Percentiles rank a stretch among this genome's conserved stretches.
Conservation (phyloP, 495 filamentous ascomycete genomes). For the Podospora fimiseda region DNA sequence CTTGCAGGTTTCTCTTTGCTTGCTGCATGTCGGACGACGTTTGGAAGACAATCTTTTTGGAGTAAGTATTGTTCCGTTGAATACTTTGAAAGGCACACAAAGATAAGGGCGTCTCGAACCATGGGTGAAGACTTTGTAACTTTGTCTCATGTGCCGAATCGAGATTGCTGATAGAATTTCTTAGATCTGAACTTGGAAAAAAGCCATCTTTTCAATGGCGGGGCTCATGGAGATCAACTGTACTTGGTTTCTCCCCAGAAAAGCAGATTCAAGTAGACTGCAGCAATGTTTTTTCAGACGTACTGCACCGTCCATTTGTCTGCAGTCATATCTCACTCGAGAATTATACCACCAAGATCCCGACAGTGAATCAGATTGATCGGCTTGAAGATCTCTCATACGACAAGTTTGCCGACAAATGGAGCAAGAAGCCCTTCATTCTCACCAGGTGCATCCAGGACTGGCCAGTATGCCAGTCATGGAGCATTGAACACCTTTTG, state of each 20-base stretch:
- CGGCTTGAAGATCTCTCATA: slow-evolving; percentile 61
- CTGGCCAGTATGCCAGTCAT: slow-evolving; percentile 74
- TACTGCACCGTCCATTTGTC: slow-evolving; percentile 83
- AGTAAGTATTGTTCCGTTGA: slow-evolving; percentile 54
- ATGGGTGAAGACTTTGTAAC: neutral
- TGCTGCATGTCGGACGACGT: slow-evolving; percentile 80
- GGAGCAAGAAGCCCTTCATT: slow-evolving; percentile 82
- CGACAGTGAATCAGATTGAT: slow-evolving; percentile 62
- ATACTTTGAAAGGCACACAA: neutral
- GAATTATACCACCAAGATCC: slow-evolving; percentile 66
- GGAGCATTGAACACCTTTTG: slow-evolving; percentile 62
- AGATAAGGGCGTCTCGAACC: neutral
- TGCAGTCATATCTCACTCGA: slow-evolving; percentile 69
- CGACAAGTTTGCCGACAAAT: slow-evolving; percentile 65
- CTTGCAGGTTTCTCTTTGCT: slow-evolving; percentile 86
- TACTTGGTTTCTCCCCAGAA: slow-evolving; percentile 54
- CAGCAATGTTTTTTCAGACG: slow-evolving; percentile 80
- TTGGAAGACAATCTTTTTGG: slow-evolving; percentile 80
- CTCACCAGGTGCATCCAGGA: slow-evolving; percentile 73
- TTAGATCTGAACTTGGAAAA: slow-evolving; percentile 19
- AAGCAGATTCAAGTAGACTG: slow-evolving; percentile 54
- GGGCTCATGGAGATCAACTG: slow-evolving; percentile 82
- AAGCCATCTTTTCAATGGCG: slow-evolving; percentile 57
- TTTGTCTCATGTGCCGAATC: no score
- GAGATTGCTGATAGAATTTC: neutral